Evolutionary conservation across 75 land plant genomes (phyloP), one percentile per base, ranked within the genome.

Genomic region (Chamaecyparis obtusa): DNA sequence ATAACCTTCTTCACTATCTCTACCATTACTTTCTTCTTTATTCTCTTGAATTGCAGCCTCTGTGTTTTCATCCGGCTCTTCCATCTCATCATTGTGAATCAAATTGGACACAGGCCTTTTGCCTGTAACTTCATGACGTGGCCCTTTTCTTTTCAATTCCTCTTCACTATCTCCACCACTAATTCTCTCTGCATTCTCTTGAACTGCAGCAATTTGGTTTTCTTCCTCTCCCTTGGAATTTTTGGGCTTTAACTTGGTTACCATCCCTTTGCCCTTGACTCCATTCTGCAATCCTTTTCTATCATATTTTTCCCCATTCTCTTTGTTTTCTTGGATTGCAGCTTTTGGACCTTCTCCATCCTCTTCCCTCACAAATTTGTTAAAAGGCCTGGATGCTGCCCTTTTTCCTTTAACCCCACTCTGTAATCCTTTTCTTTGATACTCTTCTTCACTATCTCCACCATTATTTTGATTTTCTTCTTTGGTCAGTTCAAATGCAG

Each of bases 111-210:
- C 41, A 6, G 32, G 41, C 80, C 21, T 77, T 37, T 77, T 36
- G 10, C 39, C 21, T 39, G 36, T 77, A 2, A 37, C 41, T 77
- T 77, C 41, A 77, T 16, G 36, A 17, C 17, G 37, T 5, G 17
- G 37, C 7, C 3, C 80, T 36, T 35, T 77, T 37, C 80, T 77
- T 32, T 77, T 16, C 5, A 10, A 77, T 14, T 35, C 80, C 41
- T 80, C 83, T 80, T 43, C 83, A 21, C 83, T 80, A 43, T 24
- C 83, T 24, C n/a, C 83, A 80, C n/a, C 19, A 43, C 46, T 41
- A 10, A 9, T 41, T 80, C 43, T 80, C 83, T 80, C 49, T 41
- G 41, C 19, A 43, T 43, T 80, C 49, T 80, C 83, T 43, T 9
- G 83, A 41, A 80, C 41, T 80, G 83, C n/a, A 43, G n/a, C 48